Conservation (phyloP, 2,329 filamentous ascomycete genomes). For the Trematosphaeria pertusa region DNA sequence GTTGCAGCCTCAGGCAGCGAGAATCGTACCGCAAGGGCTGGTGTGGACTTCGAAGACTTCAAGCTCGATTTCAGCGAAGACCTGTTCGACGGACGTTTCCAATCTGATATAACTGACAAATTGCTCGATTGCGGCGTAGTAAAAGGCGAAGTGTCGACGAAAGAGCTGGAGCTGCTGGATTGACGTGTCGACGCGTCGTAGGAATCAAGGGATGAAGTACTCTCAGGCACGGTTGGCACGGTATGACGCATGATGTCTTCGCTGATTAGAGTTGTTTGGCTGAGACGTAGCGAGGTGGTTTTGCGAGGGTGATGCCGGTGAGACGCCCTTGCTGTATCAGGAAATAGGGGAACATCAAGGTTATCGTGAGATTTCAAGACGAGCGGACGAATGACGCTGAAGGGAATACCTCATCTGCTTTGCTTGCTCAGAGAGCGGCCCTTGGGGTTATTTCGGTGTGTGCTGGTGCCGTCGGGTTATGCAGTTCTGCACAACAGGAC, state of each 20-base stretch:
- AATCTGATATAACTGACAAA: slow-evolving; percentile 20
- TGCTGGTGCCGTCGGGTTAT: too few species aligned
- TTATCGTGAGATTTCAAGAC: too few species aligned
- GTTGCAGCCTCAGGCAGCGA: slow-evolving; percentile 24
- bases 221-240: neutral
- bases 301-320: slow-evolving; percentile 14
- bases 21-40: slow-evolving; percentile 33
- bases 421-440: too few species aligned
- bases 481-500: too few species aligned
- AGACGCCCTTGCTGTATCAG: slow-evolving; percentile 8
- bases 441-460: too few species aligned
- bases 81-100: slow-evolving; percentile 11
- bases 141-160: slow-evolving; percentile 3
- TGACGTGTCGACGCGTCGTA: neutral
- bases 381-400: too few species aligned
- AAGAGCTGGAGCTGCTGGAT: neutral
- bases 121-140: slow-evolving; percentile 20
- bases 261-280: slow-evolving; percentile 11
- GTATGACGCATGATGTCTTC: slow-evolving; percentile 13
- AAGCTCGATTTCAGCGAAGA: slow-evolving; percentile 32
- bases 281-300: slow-evolving; percentile 15
- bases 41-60: slow-evolving; percentile 27
- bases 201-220: slow-evolving; percentile 13
- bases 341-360: slow-evolving; percentile 10
- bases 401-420: too few species aligned